These are phyloP conservation scores for Selaginella tamariscina DNA, from an alignment of 75 land plant species.

Conservation along the genomic window DNA sequence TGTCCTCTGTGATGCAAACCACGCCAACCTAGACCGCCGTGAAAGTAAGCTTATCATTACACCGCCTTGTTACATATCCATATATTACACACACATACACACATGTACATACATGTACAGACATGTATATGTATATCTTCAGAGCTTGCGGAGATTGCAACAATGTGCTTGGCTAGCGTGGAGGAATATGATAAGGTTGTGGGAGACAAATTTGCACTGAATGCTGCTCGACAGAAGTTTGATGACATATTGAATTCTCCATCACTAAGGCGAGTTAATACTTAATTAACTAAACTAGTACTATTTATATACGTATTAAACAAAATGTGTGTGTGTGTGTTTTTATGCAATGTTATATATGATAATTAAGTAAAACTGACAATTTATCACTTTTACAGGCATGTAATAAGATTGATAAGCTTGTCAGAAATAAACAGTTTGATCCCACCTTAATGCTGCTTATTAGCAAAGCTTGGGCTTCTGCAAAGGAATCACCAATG, in stretches of 20 bases:
- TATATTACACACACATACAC: neutral
- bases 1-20: conserved; percentile 50
- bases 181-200: conserved; percentile 58
- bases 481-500: conserved; percentile 76
- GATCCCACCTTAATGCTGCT: conserved; percentile 75
- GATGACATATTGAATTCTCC: conserved; percentile 82
- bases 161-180: conserved; percentile 56
- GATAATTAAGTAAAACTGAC: no score
- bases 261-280: no score
- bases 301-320: no score
- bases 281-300: no score
- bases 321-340: no score
- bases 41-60: conserved; percentile 36
- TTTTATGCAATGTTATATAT: no score
- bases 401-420: conserved; percentile 64
- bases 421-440: conserved; percentile 64
- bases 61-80: neutral
- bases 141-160: conserved; percentile 52
- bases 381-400: conserved; percentile 76
- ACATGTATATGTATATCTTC: neutral
- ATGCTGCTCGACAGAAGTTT: conserved; percentile 61
- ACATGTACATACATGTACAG: neutral
- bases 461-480: conserved; percentile 83
- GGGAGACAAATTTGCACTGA: conserved; percentile 48
- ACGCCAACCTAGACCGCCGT: conserved; percentile 43